Conservation (phyloP, 768 basidiomycete species). For the Nevesoporus exiguus region DNA sequence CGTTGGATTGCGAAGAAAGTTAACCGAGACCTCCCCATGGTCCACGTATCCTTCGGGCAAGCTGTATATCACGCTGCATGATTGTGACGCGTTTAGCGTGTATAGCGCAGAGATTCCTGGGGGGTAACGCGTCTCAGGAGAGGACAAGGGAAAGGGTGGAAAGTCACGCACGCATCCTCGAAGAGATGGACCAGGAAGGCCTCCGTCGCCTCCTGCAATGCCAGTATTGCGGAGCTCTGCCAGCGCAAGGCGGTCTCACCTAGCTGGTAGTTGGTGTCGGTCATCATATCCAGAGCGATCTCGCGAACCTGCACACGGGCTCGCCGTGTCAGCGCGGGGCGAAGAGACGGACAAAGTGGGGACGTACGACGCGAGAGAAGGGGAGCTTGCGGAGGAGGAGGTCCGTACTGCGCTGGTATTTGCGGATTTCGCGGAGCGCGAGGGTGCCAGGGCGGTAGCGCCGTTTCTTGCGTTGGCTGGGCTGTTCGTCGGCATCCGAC, state of each 20-base stretch:
- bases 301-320: constrained; percentile 76
- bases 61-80: constrained; percentile 96
- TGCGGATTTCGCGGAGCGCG: constrained; percentile 88
- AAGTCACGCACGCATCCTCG: constrained; percentile 87
- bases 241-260: constrained; percentile 71
- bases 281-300: constrained; percentile 88
- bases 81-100: constrained; percentile 98
- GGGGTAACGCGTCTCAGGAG: constrained; percentile 3
- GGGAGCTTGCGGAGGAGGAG: constrained; percentile 84
- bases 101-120: constrained; percentile 91
- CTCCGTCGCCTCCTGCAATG: constrained; percentile 95
- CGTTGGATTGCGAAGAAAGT: constrained; percentile 6
- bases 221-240: constrained; percentile 93
- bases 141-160: not conserved
- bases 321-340: constrained; percentile 1
- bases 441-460: constrained; percentile 90
- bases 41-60: constrained; percentile 92
- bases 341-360: not conserved
- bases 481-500: constrained; percentile 24
- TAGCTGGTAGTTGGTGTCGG: constrained; percentile 60
- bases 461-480: constrained; percentile 42
- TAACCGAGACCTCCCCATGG: constrained; percentile 75
- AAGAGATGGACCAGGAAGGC: constrained; percentile 94
- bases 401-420: constrained; percentile 93
- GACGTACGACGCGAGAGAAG: constrained; percentile 84